Base-by-base conservation (phyloP, 1,284 basidiomycete species). In the Puccinia hordei region DNA sequence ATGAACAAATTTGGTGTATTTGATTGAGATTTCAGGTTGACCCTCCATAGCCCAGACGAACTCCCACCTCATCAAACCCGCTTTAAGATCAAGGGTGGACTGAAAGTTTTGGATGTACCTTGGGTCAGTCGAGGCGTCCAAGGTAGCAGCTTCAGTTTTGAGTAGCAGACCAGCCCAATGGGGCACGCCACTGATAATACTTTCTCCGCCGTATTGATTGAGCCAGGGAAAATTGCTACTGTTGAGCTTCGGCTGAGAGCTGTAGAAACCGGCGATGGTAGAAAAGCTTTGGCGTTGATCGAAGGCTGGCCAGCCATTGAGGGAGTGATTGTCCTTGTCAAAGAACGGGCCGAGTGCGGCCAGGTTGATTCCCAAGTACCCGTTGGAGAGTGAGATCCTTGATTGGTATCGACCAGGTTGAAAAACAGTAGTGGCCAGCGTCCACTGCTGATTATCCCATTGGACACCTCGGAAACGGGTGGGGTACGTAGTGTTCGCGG, bases 311-410 rank as follows among this genome's bases (percentile, higher is more conserved):
- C 82, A 82, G 51, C 81, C 81, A n/a, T 82, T 73, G 35, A 44
- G 53, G 33, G 72, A 59, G 8, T n/a, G 80, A 38, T 55, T 73
- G 19, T 55, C n/a, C 61, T 80, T 35, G 33, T 35, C 69, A 78
- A 76, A 79, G 63, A 72, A 49, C 59, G 68, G 57, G 68, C 73
- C 83, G 72, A 66, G 82, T 0, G 83, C 84, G 0, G 84, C 84
- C n/a, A 84, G 80, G 22, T 84, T 81, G 57, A 83, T 83, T 13
- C 84, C 84, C 33, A 84, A 82, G 75, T 84, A 84, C 0, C 83
- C 83, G 66, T 83, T 83, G 6, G 82, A 69, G 17, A 84, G 79
- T 35, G 82, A 84, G 0, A 83, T 81, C 74, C 84, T 84, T 2
- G 78, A 51, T 59, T 82, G 80, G 61, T 73, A 73, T n/a, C 57